Base-by-base conservation (phyloP, 139 green algal species). In the Mesostigma viride region DNA sequence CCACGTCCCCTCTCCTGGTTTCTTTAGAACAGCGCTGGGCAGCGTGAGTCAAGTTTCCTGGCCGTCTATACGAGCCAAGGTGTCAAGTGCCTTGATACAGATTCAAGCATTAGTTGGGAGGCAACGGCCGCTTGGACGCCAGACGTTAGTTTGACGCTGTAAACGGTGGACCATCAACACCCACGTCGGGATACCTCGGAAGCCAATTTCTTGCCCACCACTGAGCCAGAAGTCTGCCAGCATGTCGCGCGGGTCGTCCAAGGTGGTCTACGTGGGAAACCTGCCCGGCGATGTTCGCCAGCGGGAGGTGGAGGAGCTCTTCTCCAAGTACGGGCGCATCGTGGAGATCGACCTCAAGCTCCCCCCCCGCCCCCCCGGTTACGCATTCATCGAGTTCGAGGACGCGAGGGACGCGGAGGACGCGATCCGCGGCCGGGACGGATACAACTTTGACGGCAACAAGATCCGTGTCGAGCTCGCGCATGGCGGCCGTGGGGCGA, bases 371-470 rank as follows among this genome's bases (percentile, higher is more conserved):
- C 90, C 90, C 11, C 90, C 90, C 8, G 81, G 75, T 0, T 96
- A 90, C 70, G 86, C 84, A 0, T 96, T 95, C 53, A 77, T 96
- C 20, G 87, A 96, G 72, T 76, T 82, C 58, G 73, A 67, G 14
- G 67, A 80, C 33, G 3, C 69, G 31, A 82, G 89, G 26, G 89
- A 95, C 53, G 90, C 90, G 1, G 69, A 88, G 32, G 90, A 96
- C 8, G 91, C 91, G 3, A 85, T 89, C n/a, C 70, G 81, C 1
- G 87, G 81, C 2, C 78, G 91, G 1, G 88, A 97, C 68, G 86
- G 87, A 26, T 91, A 94, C 73, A 83, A 95, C 35, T 95, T 96
- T 70, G 83, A 85, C 47, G 87, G 88, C 64, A 69, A 77, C 59
- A 71, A 76, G 4, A 66, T 97, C 35, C 56, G 91, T 0, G 88